A percentile compares a stretch with the other conserved stretches of the same genome.
Conservation (phyloP, 768 basidiomycete species). For the Strobilomyces confusus region DNA sequence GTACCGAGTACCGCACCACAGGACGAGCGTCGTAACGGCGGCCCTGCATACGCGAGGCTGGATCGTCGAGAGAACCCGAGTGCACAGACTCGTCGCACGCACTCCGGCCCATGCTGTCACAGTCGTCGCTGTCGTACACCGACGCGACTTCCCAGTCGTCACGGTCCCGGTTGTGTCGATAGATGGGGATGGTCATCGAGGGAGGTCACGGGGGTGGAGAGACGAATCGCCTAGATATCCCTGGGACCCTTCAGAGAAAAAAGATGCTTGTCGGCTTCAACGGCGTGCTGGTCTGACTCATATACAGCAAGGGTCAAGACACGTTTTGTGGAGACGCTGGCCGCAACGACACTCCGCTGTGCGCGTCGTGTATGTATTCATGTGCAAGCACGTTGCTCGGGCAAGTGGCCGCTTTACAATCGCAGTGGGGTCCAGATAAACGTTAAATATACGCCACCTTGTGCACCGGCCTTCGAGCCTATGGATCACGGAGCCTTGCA, state of each 20-base stretch:
- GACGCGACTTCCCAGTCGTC: conserved; percentile 31
- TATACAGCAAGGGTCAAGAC: conserved; percentile 25
- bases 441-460: neutral
- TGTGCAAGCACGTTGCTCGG: conserved; percentile 5
- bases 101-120: conserved; percentile 23
- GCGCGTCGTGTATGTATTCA: conserved; percentile 15
- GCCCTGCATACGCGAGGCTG: conserved; percentile 7
- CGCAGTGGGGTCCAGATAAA: conserved; percentile 7
- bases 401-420: conserved; percentile 7
- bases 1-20: conserved; percentile 16
- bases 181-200: conserved; percentile 25
- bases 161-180: conserved; percentile 21
- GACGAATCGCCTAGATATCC: conserved; percentile 1
- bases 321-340: conserved; percentile 23
- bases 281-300: conserved; percentile 9
- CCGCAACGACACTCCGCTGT: conserved; percentile 22
- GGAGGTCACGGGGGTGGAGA: neutral
- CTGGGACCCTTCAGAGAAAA: neutral
- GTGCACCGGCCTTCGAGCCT: neutral
- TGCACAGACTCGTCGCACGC: conserved; percentile 13
- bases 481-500: neutral
- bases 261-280: conserved; percentile 5
- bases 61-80: conserved; percentile 4
- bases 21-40: conserved; percentile 2
- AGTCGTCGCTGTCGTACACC: conserved; percentile 28